phyloP scores from a whole-genome alignment of 2,329 filamentous ascomycete species.

The Podosphaera leucotricha region DNA sequence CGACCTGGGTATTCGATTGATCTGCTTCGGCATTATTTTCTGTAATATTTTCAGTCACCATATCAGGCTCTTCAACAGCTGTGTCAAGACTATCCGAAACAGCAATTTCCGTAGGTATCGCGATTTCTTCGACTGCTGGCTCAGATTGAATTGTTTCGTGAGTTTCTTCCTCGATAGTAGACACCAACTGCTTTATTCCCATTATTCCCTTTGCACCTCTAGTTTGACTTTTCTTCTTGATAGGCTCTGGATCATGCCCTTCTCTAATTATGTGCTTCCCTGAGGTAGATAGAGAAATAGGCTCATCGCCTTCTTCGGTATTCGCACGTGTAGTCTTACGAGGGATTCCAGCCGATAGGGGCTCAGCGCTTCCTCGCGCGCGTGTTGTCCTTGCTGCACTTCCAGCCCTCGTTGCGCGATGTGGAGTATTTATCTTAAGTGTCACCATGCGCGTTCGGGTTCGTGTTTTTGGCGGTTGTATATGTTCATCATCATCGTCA shows the following conservation, averaged over 20 bases:
- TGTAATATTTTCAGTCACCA: constrained; percentile 2
- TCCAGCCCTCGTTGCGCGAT: constrained; percentile 11
- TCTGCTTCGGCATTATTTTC: not conserved
- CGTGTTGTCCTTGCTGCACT: constrained; percentile 11
- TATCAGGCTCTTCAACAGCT: constrained; percentile 3
- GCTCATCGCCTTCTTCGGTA: constrained; percentile 27
- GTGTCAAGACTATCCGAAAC: constrained; percentile 13
- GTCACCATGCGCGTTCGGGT: constrained; percentile 11
- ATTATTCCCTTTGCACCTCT: constrained; percentile 15
- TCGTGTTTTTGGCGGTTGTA: constrained; percentile 1
- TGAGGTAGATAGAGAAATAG: constrained; percentile 34
- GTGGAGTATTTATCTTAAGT: constrained; percentile 11
- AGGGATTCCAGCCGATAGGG: constrained; percentile 9
- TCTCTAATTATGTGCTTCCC: constrained; percentile 30
- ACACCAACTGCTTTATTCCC: constrained; percentile 12
- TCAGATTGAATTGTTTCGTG: constrained; percentile 15
- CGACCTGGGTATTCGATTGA: not conserved
- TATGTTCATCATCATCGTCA: not conserved
- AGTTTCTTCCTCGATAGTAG: constrained; percentile 16
- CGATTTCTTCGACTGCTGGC: constrained; percentile 7
- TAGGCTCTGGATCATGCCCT: constrained; percentile 30
- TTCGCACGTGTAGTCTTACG: constrained; percentile 14
- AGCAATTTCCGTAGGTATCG: constrained; percentile 10
- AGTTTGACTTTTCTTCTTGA: constrained; percentile 12
- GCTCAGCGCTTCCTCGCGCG: constrained; percentile 9